Evolutionary conservation across 2,329 filamentous ascomycete species (phyloP), one percentile per base, ranked within the genome.

Genomic region (Rutstroemia sp.): DNA sequence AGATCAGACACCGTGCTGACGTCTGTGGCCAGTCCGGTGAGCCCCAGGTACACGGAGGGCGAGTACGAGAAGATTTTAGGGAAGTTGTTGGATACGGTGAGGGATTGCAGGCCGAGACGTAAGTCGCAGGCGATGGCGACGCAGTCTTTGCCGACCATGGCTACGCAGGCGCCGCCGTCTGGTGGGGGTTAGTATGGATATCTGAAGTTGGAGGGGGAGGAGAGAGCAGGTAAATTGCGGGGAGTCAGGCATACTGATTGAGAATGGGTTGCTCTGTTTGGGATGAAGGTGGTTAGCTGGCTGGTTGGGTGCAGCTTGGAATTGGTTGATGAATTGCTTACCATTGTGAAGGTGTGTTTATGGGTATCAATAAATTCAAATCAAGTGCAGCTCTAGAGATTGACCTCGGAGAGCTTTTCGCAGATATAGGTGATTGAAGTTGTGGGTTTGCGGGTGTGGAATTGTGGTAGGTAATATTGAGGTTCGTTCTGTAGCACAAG

Each of bases 81-180:
- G 81, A 97, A 97, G 86, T 97, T 94, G 86, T 99, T 99, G 73
- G 91, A 96, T 59, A 99, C 89, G 62, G 94, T 99, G 71, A 99
- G 82, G 71, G 94, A 83, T 78, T 99, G 94, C 71, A 97, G 86
- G 69, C 94, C 94, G 65, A 99, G 90, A 63, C 94, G 92, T 65
- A 99, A 90, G 76, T 99, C 94, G 80, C 94, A 99, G 73, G 94
- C 94, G 72, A 99, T 97, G 75, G 94, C 94, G 60, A 99, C 94
- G 75, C 94, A 99, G 85, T 97, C 92, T 78, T 99, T 97, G 79
- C 94, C 94, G 64, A 96, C 92, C 94, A 97, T 97, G 75, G 92
- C 92, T 65, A 97, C 91, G 76, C 88, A 92, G 78, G 92, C 92
- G 73, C 92, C 92, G 77, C 92, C 92, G 73, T 87, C 82, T 86